These are phyloP conservation scores for Colletotrichum agaves DNA, from an alignment of 2,329 filamentous ascomycete genomes.

Conservation along the genomic window DNA sequence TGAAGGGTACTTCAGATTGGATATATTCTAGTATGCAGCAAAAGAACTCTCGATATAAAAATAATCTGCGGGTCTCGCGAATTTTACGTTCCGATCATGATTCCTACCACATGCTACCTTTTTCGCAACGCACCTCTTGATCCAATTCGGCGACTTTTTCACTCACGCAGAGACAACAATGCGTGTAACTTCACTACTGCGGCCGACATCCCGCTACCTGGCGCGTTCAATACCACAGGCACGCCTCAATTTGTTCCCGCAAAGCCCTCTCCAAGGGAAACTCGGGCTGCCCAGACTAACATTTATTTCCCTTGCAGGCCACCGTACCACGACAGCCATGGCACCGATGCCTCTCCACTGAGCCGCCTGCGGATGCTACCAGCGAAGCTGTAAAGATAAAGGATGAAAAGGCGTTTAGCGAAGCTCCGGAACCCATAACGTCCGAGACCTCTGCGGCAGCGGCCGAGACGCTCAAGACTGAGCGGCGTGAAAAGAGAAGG, in stretches of 20 bases:
- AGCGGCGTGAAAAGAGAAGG: too few species aligned
- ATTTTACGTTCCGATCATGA: neutral
- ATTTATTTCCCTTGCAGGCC: neutral
- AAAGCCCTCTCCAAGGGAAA: neutral
- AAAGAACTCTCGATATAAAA: neutral
- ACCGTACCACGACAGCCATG: conserved; percentile 13
- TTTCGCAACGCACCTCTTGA: neutral
- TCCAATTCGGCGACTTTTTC: neutral
- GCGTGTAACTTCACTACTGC: conserved; percentile 25
- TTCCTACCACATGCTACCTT: neutral
- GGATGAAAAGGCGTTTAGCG: neutral
- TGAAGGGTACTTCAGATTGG: too few species aligned
- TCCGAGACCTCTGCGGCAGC: too few species aligned
- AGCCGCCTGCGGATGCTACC: neutral
- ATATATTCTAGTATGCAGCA: neutral
- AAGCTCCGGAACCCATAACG: neutral
- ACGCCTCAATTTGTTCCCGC: neutral
- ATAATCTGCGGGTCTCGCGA: conserved; percentile 3
- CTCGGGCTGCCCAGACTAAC: conserved; percentile 5
- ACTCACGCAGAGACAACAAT: conserved; percentile 19
- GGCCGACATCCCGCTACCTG: conserved; percentile 12
- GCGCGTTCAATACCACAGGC: conserved; percentile 12
- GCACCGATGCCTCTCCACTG: conserved; percentile 16
- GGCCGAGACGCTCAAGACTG: too few species aligned
- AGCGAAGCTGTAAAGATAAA: neutral